Base-by-base conservation (phyloP, 148 eudicot species). In the Salicornia ramosissima region DNA sequence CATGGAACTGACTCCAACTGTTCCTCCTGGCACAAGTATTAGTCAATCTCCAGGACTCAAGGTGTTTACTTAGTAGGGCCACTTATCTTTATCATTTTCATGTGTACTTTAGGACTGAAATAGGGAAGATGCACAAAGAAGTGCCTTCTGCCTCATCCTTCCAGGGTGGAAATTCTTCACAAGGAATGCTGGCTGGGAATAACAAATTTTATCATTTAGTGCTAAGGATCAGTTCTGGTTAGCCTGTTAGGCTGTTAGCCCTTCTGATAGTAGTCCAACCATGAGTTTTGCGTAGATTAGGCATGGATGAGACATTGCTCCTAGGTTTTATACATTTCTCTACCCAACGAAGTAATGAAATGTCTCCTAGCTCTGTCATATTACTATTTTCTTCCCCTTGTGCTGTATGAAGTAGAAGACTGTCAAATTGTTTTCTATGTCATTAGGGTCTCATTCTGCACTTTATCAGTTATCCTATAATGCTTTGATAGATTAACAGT, bases 1-100 rank as follows among this genome's bases (percentile, higher is more conserved):
- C 75, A 77, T 74, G 86, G 98, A 93, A 67, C 85, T 88, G 73
- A 86, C 79, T 59, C 91, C 96, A 52, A 72, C 89, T 14, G 81
- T 84, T 78, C 91, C 88, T 66, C 82, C 84, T 34, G 78, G 76
- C 57, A 73, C 69, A 34, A 72, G 51, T 54, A 52, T 54, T 40
- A 30, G 69, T 65, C 75, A 72, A 21, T 72, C 67, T 64, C 69
- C 64, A 29, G 69, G 92, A 74, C 92, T 93, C 56, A 90, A 93
- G 98, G 98, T 93, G 85, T 65, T 69, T 68, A 47, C 69, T 67
- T 67, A 11, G 45, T 61, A 50, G 46, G 73, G 65, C 64, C 39
- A n/a, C 12, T 68, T 11, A 67, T 53, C 22, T 59, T 39, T 60
- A 16, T 58, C 40, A 51, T 43, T 29, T 14, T 19, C 40, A 24